Evolutionary conservation across 345 rosid species (phyloP).

Genomic region (Populus ilicifolia): DNA sequence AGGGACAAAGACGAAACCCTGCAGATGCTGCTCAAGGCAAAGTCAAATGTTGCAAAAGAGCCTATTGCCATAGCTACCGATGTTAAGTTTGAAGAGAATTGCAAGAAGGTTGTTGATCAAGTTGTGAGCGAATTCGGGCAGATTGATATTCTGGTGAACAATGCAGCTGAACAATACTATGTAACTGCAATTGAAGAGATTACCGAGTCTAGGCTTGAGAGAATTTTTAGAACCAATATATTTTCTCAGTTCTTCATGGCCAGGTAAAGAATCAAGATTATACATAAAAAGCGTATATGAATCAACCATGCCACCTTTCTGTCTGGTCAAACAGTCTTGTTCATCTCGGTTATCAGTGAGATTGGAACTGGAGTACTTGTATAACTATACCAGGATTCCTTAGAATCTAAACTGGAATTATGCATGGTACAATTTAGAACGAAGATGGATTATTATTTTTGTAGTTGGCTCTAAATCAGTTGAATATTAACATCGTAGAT

Average conservation of each 20-base stretch:
- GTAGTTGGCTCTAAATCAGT: no score
- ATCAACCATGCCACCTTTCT: no score
- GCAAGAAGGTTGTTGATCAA: slow-evolving; percentile 9
- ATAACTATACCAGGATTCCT: no score
- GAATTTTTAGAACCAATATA: slow-evolving; percentile 9
- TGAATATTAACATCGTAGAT: no score
- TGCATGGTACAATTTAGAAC: no score
- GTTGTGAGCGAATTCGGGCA: background rate
- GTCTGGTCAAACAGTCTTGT: no score
- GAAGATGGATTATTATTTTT: no score
- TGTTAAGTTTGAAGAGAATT: slow-evolving; percentile 1
- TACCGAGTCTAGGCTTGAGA: slow-evolving; percentile 3
- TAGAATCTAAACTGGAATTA: no score
- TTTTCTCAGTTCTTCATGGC: slow-evolving; percentile 7
- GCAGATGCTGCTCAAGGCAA: background rate
- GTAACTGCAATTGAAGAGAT: slow-evolving; percentile 3
- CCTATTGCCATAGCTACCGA: slow-evolving; percentile 10
- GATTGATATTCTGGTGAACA: slow-evolving; percentile 9
- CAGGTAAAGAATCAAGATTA: background rate
- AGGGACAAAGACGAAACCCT: background rate
- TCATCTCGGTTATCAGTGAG: no score
- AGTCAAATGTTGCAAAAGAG: background rate
- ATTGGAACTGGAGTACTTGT: no score
- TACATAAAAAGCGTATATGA: no score
- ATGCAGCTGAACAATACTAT: background rate